phyloP scores from a whole-genome alignment of 2,329 filamentous ascomycete species.

The Pestalotiopsis sp. region DNA sequence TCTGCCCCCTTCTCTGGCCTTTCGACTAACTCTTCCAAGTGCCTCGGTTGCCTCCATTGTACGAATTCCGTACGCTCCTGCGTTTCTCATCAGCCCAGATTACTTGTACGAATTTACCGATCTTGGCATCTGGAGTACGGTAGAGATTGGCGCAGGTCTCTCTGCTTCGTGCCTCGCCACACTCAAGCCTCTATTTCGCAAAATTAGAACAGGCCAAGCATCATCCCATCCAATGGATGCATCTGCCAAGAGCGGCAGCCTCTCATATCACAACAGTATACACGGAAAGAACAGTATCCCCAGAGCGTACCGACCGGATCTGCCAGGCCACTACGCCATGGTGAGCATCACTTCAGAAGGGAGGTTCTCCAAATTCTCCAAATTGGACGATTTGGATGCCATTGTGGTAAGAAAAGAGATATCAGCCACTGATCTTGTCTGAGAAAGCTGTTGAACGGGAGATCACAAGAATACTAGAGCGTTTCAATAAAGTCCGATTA shows the following conservation, averaged over 20 bases:
- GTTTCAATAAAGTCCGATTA: too few species aligned
- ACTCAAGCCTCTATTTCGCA: constrained; percentile 13
- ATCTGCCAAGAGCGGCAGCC: background rate
- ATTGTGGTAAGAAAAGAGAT: constrained; percentile 3
- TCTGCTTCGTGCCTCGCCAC: constrained; percentile 14
- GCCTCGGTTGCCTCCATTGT: constrained; percentile 15
- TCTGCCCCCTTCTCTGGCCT: background rate
- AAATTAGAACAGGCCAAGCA: background rate
- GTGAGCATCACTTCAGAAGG: constrained; percentile 9
- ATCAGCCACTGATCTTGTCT: constrained; percentile 1
- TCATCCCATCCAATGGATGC: background rate
- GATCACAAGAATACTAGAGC: too few species aligned
- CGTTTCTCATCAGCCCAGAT: constrained; percentile 10
- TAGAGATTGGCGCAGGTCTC: constrained; percentile 11
- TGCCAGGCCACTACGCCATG: constrained; percentile 1
- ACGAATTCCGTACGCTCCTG: constrained; percentile 13
- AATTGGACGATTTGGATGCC: background rate
- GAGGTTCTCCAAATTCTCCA: constrained; percentile 8
- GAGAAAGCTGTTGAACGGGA: background rate
- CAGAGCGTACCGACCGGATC: background rate
- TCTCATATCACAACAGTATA: background rate
- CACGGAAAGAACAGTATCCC: background rate
- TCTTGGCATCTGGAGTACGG: constrained; percentile 13
- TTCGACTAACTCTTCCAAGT: background rate
- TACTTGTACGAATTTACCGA: constrained; percentile 15